Evolutionary conservation across 768 basidiomycete genomes (phyloP).

Genomic region (Leccinum ochraceum): DNA sequence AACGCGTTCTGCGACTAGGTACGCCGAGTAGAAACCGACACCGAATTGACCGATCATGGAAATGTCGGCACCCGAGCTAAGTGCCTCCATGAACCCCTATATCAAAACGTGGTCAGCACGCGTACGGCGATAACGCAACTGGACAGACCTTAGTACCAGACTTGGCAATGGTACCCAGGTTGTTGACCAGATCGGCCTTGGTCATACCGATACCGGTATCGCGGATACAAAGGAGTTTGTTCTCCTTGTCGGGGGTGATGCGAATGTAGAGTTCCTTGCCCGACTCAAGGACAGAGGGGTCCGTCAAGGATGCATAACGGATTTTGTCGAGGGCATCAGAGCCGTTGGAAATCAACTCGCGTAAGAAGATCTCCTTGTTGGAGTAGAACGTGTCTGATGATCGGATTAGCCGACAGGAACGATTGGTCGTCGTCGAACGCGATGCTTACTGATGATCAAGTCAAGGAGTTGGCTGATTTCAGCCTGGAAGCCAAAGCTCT

Average conservation of each 20-base stretch:
- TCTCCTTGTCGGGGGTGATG: slow-evolving; percentile 94
- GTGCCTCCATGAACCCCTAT: slow-evolving; percentile 99
- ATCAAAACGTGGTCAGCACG: slow-evolving; percentile 12
- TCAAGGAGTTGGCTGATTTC: slow-evolving; percentile 99
- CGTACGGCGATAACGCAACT: neutral
- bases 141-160: slow-evolving; percentile 81
- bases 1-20: slow-evolving; percentile 99
- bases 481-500: slow-evolving; percentile 96
- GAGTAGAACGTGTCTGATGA: slow-evolving; percentile 96
- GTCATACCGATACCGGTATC: slow-evolving; percentile 93
- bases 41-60: slow-evolving; percentile 99
- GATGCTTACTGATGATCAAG: slow-evolving; percentile 90
- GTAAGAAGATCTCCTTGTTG: slow-evolving; percentile 99
- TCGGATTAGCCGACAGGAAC: slow-evolving; percentile 6
- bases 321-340: slow-evolving; percentile 99
- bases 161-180: slow-evolving; percentile 95
- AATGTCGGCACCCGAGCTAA: slow-evolving; percentile 85
- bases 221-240: slow-evolving; percentile 86
- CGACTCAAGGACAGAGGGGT: slow-evolving; percentile 84
- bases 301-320: slow-evolving; percentile 94
- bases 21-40: slow-evolving; percentile 99
- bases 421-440: slow-evolving; percentile 1
- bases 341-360: slow-evolving; percentile 94
- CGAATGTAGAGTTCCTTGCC: slow-evolving; percentile 95
- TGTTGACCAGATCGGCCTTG: slow-evolving; percentile 99